phyloP scores from a whole-genome alignment of 169 alveolate species.

The Eimeria zaria region DNA sequence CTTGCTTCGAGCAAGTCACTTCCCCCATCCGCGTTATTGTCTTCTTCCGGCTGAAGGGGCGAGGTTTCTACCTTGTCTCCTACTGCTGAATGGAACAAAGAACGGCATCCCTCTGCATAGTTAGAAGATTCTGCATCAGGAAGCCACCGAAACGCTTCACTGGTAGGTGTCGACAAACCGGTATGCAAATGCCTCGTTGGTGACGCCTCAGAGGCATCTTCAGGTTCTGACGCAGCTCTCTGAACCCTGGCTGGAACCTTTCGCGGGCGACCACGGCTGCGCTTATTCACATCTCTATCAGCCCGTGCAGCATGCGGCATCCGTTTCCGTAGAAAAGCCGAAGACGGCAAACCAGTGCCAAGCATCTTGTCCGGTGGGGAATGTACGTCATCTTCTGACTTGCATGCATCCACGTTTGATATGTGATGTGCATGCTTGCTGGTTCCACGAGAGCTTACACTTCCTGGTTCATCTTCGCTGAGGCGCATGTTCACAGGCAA shows the following conservation, averaged over 20 bases:
- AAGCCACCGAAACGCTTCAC: constrained; percentile 65
- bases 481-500: background rate
- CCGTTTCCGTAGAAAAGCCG: constrained; percentile 53
- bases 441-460: constrained; percentile 46
- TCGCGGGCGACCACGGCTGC: constrained; percentile 75
- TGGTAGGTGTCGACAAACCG: constrained; percentile 40
- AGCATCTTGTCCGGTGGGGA: constrained; percentile 54
- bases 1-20: constrained; percentile 18
- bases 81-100: background rate
- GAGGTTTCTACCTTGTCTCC: constrained; percentile 19
- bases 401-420: constrained; percentile 46
- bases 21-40: constrained; percentile 6
- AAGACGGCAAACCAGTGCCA: constrained; percentile 29
- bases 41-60: constrained; percentile 48
- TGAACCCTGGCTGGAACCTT: constrained; percentile 23
- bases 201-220: constrained; percentile 42
- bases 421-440: background rate
- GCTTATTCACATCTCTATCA: constrained; percentile 51
- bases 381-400: constrained; percentile 60
- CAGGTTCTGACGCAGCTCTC: constrained; percentile 30
- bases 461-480: constrained; percentile 68
- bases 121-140: constrained; percentile 44
- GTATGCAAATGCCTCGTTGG: constrained; percentile 40
- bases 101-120: constrained; percentile 38
- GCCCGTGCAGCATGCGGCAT: constrained; percentile 37